Evolutionary conservation across 495 filamentous ascomycete species (phyloP), one percentile per base, ranked within the genome.

Genomic region (Talaromyces ruber): DNA sequence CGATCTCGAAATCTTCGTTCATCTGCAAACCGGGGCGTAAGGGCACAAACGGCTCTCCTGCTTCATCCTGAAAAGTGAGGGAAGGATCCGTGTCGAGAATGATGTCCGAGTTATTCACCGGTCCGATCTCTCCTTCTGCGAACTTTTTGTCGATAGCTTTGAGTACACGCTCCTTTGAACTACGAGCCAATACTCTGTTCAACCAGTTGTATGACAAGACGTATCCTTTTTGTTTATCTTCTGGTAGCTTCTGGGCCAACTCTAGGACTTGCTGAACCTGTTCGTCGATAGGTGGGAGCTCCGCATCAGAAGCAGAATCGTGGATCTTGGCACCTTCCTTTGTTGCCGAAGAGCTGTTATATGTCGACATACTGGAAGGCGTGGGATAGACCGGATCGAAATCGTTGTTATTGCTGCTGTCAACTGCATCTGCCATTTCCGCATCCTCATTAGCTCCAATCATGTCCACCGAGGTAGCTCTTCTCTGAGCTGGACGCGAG

Each of bases 161-260:
- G n/a, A 64, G 81, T 82, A 14, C 75, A 54, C 72, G 67, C 28
- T 75, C 70, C 21, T 86, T 81, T 3, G 82, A 73, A 47, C 86
- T 84, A 61, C 91, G 82, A 12, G 88, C 81, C 62, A 88, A 76
- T 2, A 97, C 91, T 37, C 85, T 81, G 47, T 79, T 79, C 25
- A 98, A 78, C 94, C 94, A 98, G 57, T 79, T 73, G 21, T 78
- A 82, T 6, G 93, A 94, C 16, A 98, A 81, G 11, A 96, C 76
- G 66, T 87, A 96, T 29, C 86, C 90, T 64, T 85, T 82, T 63
- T 90, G 84, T 14, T 87, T 87, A 57, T 93, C 89, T 62, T 82
- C 66, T 29, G 86, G 70, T 6, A 81, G 77, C 6, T 74, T 69
- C 52, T 80, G 69, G 58, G 76, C 74, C 52, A 85, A 76, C 18